Evolutionary conservation across 371 early-diverging fungal genomes (phyloP), one percentile per base, ranked within the genome.

Genomic region (Apophysomyces elegans): DNA sequence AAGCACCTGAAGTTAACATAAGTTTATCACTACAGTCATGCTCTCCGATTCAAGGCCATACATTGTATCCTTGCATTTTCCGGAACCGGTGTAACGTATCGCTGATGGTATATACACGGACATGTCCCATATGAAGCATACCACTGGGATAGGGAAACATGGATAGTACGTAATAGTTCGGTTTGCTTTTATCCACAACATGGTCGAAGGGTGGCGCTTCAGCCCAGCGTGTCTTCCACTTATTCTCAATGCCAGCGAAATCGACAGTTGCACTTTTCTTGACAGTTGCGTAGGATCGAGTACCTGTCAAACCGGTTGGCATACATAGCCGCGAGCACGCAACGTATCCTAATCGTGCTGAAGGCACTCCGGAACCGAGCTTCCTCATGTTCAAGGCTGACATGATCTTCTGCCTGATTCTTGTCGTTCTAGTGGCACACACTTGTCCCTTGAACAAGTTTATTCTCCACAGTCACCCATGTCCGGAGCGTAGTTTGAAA

Each of bases 71-170:
- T 56, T 68, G 78, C 91, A 95, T 89, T 63, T 84, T 77, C 41
- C 91, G 77, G 69, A 90, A 95, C 8, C 96, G 85, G 7, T 95
- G 87, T 11, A 97, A 70, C 5, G 92, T 88, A 64, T 97, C 97
- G 57, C 90, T 88, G 58, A 97, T 95, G 3, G 98, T 87, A 74
- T 97, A 97, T 0, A 96, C 96, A 43, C 97, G 87, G 8, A 96
- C 93, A 73, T 96, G 97, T 0, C 98, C 97, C 95, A 97, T 93
- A 74, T 96, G 98, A 44, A 97, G 83, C 69, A 85, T 82, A 5
- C 98, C 97, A 12, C 93, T 93, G 4, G 98, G 98, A 68, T 97
- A 97, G 6, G 98, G 98, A 68, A 96, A 97, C 98, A 97, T 97
- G 64, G 90, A 84, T 5, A 97, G 81, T 8, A 93, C 84, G 64